These are phyloP conservation scores for Physcomitrellopsis africana DNA, from an alignment of 225 moss, liverwort and hornwort species.

Conservation along the genomic window DNA sequence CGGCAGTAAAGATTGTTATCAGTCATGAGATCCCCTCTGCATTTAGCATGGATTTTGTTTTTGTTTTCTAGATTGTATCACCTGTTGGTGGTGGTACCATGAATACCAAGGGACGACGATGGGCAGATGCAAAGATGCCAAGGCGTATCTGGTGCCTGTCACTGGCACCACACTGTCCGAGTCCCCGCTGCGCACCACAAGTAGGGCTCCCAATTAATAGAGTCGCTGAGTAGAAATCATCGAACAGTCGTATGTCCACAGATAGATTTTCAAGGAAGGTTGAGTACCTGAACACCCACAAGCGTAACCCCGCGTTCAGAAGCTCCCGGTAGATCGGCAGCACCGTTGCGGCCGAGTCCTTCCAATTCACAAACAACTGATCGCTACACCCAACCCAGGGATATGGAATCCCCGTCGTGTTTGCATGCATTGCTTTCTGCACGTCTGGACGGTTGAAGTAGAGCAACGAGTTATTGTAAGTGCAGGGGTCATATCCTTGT, in stretches of 20 bases:
- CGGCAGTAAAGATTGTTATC: background rate
- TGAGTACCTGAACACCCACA: conserved; percentile 46
- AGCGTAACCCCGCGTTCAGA: conserved; percentile 34
- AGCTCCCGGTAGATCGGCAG: conserved; percentile 45
- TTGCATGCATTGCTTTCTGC: conserved; percentile 63
- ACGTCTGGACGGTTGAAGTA: conserved; percentile 70
- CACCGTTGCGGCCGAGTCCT: conserved; percentile 40
- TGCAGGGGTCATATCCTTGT: conserved; percentile 44
- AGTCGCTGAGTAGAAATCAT: background rate
- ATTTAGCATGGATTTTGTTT: background rate
- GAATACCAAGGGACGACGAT: conserved; percentile 55
- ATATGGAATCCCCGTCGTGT: conserved; percentile 47
- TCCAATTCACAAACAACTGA: conserved; percentile 25
- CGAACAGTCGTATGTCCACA: background rate
- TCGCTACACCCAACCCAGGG: conserved; percentile 51
- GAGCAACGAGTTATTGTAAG: conserved; percentile 34
- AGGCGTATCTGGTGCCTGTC: conserved; percentile 48
- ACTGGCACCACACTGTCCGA: conserved; percentile 60
- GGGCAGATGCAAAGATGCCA: conserved; percentile 45
- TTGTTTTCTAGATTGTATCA: background rate
- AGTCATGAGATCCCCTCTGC: background rate
- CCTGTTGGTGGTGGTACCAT: conserved; percentile 58
- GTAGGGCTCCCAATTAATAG: conserved; percentile 14
- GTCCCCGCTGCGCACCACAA: conserved; percentile 32
- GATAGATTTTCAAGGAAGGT: background rate